Conservation (phyloP, 257 asterid genomes). For the Verbena officinalis region DNA sequence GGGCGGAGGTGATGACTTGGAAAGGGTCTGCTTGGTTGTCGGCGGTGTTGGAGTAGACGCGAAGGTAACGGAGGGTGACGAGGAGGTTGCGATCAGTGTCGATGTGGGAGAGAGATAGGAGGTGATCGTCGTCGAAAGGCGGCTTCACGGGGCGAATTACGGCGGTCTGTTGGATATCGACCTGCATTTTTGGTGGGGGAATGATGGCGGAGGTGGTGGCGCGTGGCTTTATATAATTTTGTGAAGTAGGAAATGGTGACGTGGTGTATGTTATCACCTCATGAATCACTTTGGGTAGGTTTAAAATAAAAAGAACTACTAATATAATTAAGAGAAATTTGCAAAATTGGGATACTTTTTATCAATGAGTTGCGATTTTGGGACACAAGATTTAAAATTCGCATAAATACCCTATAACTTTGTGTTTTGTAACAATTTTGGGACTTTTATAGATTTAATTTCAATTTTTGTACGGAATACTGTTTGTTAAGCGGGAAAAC, state of each 20-base stretch:
- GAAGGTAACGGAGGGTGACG: constrained; percentile 79
- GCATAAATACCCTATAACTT: too few relatives aligned
- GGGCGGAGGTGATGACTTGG: constrained; percentile 64
- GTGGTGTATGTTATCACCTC: constrained; percentile 34
- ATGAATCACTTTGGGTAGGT: constrained; percentile 26
- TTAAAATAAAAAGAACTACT: not conserved
- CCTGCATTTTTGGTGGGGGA: constrained; percentile 42
- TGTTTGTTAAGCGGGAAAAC: too few relatives aligned
- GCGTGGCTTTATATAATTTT: not conserved
- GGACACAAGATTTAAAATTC: too few relatives aligned
- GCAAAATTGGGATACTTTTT: too few relatives aligned
- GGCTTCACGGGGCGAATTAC: constrained; percentile 43
- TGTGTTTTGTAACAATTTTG: too few relatives aligned
- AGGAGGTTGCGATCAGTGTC: constrained; percentile 75
- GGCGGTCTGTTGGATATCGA: constrained; percentile 47
- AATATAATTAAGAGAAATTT: not conserved
- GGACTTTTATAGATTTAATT: too few relatives aligned
- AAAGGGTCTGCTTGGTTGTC: constrained; percentile 46
- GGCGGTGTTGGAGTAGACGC: constrained; percentile 52
- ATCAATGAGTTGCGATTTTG: too few relatives aligned
- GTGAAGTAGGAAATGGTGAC: constrained; percentile 20
- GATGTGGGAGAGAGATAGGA: constrained; percentile 86
- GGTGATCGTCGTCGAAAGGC: constrained; percentile 50
- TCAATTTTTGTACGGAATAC: too few relatives aligned
- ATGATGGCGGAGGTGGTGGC: constrained; percentile 25